Conservation (phyloP, 139 green algal genomes). For the Chlorella vulgaris region DNA sequence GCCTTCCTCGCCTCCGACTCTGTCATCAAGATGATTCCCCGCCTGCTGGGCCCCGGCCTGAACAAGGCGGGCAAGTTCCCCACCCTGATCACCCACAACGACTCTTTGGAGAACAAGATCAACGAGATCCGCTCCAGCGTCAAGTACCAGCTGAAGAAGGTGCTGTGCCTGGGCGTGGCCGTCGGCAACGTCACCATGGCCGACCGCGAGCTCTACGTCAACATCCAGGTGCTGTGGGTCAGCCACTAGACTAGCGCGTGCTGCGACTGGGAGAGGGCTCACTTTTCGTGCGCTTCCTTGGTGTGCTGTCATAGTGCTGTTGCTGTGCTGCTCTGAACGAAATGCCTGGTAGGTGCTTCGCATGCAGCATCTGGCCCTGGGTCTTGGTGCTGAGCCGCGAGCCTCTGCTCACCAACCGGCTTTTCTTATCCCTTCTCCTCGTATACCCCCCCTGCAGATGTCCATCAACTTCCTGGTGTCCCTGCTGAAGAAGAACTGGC, state of each 20-base stretch:
- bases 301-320: no score
- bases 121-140: constrained; percentile 91
- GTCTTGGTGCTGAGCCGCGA: no score
- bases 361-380: no score
- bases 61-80: constrained; percentile 99
- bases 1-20: constrained; percentile 97
- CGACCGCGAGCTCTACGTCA: constrained; percentile 88
- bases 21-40: constrained; percentile 99
- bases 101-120: constrained; percentile 91
- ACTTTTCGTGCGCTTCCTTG: not conserved
- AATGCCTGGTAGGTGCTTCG: not conserved
- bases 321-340: not conserved
- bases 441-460: no score
- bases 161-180: constrained; percentile 98
- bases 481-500: constrained; percentile 99
- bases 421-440: no score
- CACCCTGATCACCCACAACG: constrained; percentile 80
- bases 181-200: constrained; percentile 93
- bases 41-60: constrained; percentile 95
- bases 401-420: no score
- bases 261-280: not conserved
- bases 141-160: constrained; percentile 99
- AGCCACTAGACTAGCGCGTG: not conserved
- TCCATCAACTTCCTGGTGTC: constrained; percentile 99
- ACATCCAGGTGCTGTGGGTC: constrained; percentile 55